Base-by-base conservation (phyloP, 2,329 filamentous ascomycete species). In the Sphaceloma murrayae region DNA sequence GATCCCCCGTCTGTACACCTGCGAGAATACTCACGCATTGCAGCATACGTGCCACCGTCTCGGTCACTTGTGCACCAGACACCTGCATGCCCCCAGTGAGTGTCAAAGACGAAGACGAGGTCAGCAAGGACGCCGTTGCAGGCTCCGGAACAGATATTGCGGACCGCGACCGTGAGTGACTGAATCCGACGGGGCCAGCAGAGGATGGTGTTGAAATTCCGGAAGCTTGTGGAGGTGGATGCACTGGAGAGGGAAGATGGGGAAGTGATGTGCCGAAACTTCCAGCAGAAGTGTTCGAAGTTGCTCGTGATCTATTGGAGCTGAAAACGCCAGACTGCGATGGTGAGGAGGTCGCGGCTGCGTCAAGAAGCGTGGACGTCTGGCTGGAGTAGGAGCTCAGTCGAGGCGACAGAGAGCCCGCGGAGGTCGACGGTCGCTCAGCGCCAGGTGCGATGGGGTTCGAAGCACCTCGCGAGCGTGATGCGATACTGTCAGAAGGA, bases 11-110 rank as follows among this genome's bases (percentile, higher is more conserved):
- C 56, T 77, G 81, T 9, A 94, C 75, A 49, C 80, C 80, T 2
- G 85, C 84, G 16, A 98, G 70, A 5, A 98, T 87, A 59, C 82
- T 89, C 63, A 96, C 82, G 62, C 91, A 98, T 67, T 98, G 91
- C 51, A 98, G 69, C 85, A 98, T 94, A 40, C 89, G 73, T 0
- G 87, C 91, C 1, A 95, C 88, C 53, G 89, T 94, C 54, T 96
- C 88, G 1, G 91, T 94, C 44, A 96, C 78, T 57, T 91, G 78
- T 58, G 85, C 82, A 7, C 30, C 27, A 6, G 30, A 34, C 9
- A 45, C 29, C 17, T 45, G 42, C 42, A 32, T 34, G 5, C 42
- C 42, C 76, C 59, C 80, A 75, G 36, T 19, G 22, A 40, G 16
- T 2, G 36, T 40, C 3, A 40, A 7, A 14, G 24, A 17, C 8